Evolutionary conservation across 2,329 filamentous ascomycete species (phyloP).

Genomic region (Sarocladium kiliense): DNA sequence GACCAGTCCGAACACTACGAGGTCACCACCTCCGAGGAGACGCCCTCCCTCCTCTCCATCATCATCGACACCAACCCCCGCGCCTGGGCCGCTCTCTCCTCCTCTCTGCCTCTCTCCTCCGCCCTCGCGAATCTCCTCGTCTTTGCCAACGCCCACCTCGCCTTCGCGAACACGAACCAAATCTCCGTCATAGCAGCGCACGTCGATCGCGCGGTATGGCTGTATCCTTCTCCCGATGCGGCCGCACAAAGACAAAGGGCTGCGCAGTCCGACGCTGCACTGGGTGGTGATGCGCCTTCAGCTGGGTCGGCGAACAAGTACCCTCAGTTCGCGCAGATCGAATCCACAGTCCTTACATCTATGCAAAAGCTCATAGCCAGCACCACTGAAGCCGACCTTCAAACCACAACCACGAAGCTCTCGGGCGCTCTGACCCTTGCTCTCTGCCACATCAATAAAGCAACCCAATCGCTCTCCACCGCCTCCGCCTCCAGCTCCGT

Average conservation of each 20-base stretch:
- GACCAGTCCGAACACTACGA: slow-evolving; percentile 59
- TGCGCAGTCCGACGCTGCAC: slow-evolving; percentile 27
- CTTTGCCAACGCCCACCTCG: slow-evolving; percentile 94
- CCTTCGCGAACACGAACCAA: slow-evolving; percentile 89
- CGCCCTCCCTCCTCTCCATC: slow-evolving; percentile 81
- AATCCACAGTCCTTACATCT: slow-evolving; percentile 71
- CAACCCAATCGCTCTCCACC: slow-evolving; percentile 55
- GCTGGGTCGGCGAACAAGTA: slow-evolving; percentile 75
- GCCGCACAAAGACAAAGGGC: background rate
- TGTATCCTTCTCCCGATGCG: slow-evolving; percentile 61
- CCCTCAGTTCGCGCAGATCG: slow-evolving; percentile 82
- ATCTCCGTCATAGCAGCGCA: slow-evolving; percentile 90
- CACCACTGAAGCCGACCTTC: slow-evolving; percentile 61
- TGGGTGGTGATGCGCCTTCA: slow-evolving; percentile 42
- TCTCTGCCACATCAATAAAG: slow-evolving; percentile 85
- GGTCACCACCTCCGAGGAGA: slow-evolving; percentile 46
- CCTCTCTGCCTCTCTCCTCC: slow-evolving; percentile 72
- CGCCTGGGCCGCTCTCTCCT: slow-evolving; percentile 77
- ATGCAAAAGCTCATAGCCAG: slow-evolving; percentile 66
- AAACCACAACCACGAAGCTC: slow-evolving; percentile 78
- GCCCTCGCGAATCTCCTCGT: slow-evolving; percentile 86
- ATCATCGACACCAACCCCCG: slow-evolving; percentile 95
- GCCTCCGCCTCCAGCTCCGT: slow-evolving; percentile 41
- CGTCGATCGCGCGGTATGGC: slow-evolving; percentile 77
- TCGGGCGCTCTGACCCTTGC: slow-evolving; percentile 88